Evolutionary conservation across 192 early-diverging fungal genomes (phyloP), one percentile per base, ranked within the genome.

Genomic region (Irineochytrium annulatum): DNA sequence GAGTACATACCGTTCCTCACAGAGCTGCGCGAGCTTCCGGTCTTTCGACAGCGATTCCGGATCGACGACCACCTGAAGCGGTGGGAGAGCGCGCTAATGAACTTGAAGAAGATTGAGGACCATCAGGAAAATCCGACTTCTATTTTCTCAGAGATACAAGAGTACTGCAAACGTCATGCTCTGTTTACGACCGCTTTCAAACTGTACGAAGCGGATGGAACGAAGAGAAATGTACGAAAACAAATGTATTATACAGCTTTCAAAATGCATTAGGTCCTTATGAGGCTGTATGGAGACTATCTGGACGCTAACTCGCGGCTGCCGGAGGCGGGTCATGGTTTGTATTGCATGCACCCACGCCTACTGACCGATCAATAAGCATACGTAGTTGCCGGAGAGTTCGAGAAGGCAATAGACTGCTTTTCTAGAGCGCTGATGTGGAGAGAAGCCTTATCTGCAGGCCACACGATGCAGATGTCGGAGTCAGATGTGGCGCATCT

Each of bases 1-100:
- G 96, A 98, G 74, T 98, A 95, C 57, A 71, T 98, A 31, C 85
- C 92, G 0, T 94, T 93, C 66, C 73, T 98, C 43, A 77, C 86
- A 31, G 85, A 87, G 46, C 84, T 98, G 31, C 82, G 90, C 26
- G 78, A 79, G 19, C 68, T 92, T n/a, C 76, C 86, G 27, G 77
- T 79, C 34, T 79, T 87, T 48, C 92, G 92, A 60, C 91, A 93
- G 57, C 84, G 86, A 0, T 97, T 79, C 77, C 75, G 71, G 57
- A 97, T 98, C 52, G 91, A 98, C 52, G 87, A 90, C 45, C 85
- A 95, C 70, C 76, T 98, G 19, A 74, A 77, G 5, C 82, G 88
- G 46, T 57, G 74, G 51, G 67, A 70, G n/a, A 78, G 77, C 43
- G 94, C 93, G 0, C 65, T 97, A 0, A 53, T 59, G 11, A 84